Base-by-base conservation (phyloP, 768 basidiomycete species). In the Pulveroboletus sp. region DNA sequence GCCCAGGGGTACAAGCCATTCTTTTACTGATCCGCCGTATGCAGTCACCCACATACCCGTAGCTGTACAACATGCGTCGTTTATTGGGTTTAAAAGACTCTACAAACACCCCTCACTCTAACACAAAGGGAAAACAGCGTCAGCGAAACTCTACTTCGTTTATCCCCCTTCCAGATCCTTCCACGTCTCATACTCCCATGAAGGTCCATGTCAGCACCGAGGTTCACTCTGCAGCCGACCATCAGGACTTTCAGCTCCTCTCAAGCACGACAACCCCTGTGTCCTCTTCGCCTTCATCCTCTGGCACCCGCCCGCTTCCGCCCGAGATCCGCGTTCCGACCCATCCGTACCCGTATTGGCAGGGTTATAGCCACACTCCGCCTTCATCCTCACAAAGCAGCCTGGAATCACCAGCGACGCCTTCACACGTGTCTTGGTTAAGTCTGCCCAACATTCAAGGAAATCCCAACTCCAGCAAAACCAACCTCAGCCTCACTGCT, bases 401-500 rank as follows among this genome's bases (percentile, higher is more conserved):
- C 53, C 43, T 64, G 57, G 53, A 68, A 51, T 64, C 72, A 47
- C 57, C 59, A 47, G 43, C 59, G 53, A 68, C 66, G 2, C 72
- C 72, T n/a, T 67, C 72, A 1, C 65, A 68, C 32, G 69, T 75
- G 40, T 70, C 69, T 11, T 75, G 74, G 75, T 48, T 72, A 40
- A 49, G 50, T 45, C 39, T 46, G 7, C 47, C 54, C 5, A 61
- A 45, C 5, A 11, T 27, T 32, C 39, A 47, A 43, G 52, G 52
- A 49, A 44, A 40, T 19, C n/a, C 42, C 49, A 43, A 40, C 32
- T 19, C 45, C 14, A 52, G 35, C 38, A 42, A 27, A 43, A 52
- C 32, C 32, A 40, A 49, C 45, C 45, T 46, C 27, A 35, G 36
- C 40, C 19, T 40, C 35, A 20, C 40, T 19, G 32, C 40, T n/a